Evolutionary conservation across 2,329 filamentous ascomycete species (phyloP).

Genomic region (Colletotrichum sp.): DNA sequence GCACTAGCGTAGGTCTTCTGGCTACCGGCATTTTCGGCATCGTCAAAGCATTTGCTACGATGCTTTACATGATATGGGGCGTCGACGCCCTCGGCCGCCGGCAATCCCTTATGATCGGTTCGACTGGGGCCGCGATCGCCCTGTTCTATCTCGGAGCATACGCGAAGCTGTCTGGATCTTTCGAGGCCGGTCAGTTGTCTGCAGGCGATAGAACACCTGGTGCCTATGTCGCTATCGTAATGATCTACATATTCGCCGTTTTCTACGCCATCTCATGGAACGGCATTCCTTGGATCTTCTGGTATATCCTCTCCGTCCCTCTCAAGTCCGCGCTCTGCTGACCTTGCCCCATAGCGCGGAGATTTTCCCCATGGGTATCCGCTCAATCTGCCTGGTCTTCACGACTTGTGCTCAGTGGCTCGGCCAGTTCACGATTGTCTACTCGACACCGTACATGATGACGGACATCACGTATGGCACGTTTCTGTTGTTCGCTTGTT

Average conservation of each 20-base stretch:
- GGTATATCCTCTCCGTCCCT: slow-evolving; percentile 33
- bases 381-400: slow-evolving; percentile 28
- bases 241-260: slow-evolving; percentile 29
- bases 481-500: slow-evolving; percentile 48
- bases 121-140: slow-evolving; percentile 21
- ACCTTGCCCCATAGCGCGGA: neutral
- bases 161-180: slow-evolving; percentile 23
- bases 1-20: slow-evolving; percentile 61
- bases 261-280: slow-evolving; percentile 30
- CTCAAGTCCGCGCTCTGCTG: slow-evolving; percentile 34
- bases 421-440: slow-evolving; percentile 29
- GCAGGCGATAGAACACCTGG: slow-evolving; percentile 9
- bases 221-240: slow-evolving; percentile 27
- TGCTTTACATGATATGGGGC: slow-evolving; percentile 22
- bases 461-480: slow-evolving; percentile 39
- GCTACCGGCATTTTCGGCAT: slow-evolving; percentile 71
- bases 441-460: slow-evolving; percentile 32
- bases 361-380: slow-evolving; percentile 24
- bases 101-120: slow-evolving; percentile 26
- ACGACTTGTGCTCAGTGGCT: slow-evolving; percentile 31
- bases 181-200: neutral
- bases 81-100: slow-evolving; percentile 27
- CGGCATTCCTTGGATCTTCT: slow-evolving; percentile 28
- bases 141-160: slow-evolving; percentile 38
- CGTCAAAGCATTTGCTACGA: slow-evolving; percentile 49